A percentile compares a stretch with the other conserved stretches of the same genome.
Conservation (phyloP, 257 asterid genomes). For the Solanum chiquidenum region DNA sequence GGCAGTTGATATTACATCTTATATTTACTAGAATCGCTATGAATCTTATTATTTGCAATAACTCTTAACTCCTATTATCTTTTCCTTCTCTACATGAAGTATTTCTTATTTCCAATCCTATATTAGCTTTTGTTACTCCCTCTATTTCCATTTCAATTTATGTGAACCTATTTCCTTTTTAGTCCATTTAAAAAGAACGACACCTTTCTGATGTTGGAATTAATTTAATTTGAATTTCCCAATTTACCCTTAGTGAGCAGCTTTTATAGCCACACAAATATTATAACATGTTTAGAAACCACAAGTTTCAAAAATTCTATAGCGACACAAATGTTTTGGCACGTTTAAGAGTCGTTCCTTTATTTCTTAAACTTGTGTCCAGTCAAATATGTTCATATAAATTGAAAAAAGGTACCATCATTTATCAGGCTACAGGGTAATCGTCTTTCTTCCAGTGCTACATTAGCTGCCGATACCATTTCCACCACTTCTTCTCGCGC, state of each 20-base stretch:
- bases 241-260: neutral
- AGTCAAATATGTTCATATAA: neutral
- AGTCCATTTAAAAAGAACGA: neutral
- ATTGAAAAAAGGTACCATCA: neutral
- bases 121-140: neutral
- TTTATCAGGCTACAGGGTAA: neutral
- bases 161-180: neutral
- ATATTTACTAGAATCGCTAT: neutral
- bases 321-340: neutral
- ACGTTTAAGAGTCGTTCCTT: neutral
- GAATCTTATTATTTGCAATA: neutral
- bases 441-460: neutral
- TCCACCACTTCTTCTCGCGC: neutral
- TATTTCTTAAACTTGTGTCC: neutral
- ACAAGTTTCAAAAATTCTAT: neutral
- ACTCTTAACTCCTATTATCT: neutral
- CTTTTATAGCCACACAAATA: neutral
- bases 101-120: neutral
- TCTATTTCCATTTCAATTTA: neutral
- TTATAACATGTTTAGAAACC: neutral
- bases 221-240: neutral
- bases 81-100: neutral
- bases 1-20: neutral
- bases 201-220: neutral
- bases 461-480: neutral